Conservation (phyloP, 2,329 filamentous ascomycete species). For the Ophiostoma fasciatum region DNA sequence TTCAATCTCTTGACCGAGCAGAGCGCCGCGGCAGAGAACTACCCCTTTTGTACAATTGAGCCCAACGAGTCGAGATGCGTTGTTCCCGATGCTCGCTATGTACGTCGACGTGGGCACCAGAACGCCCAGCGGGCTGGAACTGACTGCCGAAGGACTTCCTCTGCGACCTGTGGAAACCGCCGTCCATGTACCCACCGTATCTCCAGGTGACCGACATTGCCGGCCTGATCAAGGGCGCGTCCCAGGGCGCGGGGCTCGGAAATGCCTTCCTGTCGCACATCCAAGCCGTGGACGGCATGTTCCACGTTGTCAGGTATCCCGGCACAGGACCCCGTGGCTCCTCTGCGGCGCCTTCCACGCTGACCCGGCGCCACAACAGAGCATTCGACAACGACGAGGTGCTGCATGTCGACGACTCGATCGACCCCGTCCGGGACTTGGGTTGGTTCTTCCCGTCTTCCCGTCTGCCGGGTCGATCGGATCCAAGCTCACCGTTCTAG, state of each 20-base stretch:
- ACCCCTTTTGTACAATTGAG: constrained; percentile 32
- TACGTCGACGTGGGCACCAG: constrained; percentile 14
- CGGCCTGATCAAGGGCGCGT: constrained; percentile 29
- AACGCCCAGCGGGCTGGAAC: neutral
- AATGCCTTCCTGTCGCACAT: constrained; percentile 31
- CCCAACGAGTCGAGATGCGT: constrained; percentile 30
- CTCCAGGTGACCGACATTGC: constrained; percentile 31
- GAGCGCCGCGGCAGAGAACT: constrained; percentile 29
- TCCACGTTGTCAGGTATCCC: constrained; percentile 27
- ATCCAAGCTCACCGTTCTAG: constrained; percentile 12
- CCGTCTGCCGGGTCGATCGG: neutral
- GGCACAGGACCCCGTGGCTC: too few relatives aligned
- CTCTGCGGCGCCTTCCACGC: too few relatives aligned
- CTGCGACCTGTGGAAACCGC: constrained; percentile 30
- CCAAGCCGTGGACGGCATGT: constrained; percentile 30
- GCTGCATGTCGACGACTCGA: constrained; percentile 30
- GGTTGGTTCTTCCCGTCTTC: constrained; percentile 15
- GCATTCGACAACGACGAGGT: constrained; percentile 31
- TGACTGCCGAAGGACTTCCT: constrained; percentile 23
- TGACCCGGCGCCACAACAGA: constrained; percentile 13
- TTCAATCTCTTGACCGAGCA: constrained; percentile 32
- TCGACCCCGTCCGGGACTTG: constrained; percentile 28
- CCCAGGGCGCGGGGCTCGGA: constrained; percentile 27
- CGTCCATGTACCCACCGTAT: constrained; percentile 28
- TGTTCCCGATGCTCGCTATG: constrained; percentile 29